These are phyloP conservation scores for Capsicum pubescens DNA, from an alignment of 257 asterid genomes.

Conservation along the genomic window DNA sequence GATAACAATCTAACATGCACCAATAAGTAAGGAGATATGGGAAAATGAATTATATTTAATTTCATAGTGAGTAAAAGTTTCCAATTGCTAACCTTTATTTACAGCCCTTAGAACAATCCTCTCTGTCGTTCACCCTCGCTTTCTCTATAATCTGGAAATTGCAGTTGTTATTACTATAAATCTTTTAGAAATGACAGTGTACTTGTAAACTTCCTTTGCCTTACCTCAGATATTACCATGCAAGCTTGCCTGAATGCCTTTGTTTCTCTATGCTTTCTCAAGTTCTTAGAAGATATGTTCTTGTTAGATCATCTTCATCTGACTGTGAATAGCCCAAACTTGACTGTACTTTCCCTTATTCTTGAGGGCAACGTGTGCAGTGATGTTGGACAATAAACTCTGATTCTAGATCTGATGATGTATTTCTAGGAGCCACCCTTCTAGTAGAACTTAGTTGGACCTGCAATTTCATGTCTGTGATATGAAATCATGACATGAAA, in stretches of 20 bases:
- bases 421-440: not conserved
- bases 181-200: not conserved
- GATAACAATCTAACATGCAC: not conserved
- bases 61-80: not conserved
- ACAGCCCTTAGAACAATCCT: not conserved
- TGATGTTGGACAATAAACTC: not conserved
- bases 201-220: constrained; percentile 2
- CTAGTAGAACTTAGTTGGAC: not conserved
- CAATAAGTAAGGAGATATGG: not conserved
- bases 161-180: not conserved
- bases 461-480: too few relatives aligned
- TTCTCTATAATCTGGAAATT: not conserved
- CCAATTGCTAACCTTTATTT: constrained; percentile 1
- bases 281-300: not conserved
- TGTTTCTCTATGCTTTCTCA: not conserved
- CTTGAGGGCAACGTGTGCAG: not conserved
- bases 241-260: not conserved
- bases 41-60: not conserved
- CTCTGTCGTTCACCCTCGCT: not conserved
- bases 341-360: not conserved
- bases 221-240: constrained; percentile 8
- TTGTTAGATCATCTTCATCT: not conserved
- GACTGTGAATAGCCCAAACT: not conserved
- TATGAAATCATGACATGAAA: too few relatives aligned
- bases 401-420: not conserved